Conservation (phyloP, 495 filamentous ascomycete genomes). For the Hypoxylon cercidicola region DNA sequence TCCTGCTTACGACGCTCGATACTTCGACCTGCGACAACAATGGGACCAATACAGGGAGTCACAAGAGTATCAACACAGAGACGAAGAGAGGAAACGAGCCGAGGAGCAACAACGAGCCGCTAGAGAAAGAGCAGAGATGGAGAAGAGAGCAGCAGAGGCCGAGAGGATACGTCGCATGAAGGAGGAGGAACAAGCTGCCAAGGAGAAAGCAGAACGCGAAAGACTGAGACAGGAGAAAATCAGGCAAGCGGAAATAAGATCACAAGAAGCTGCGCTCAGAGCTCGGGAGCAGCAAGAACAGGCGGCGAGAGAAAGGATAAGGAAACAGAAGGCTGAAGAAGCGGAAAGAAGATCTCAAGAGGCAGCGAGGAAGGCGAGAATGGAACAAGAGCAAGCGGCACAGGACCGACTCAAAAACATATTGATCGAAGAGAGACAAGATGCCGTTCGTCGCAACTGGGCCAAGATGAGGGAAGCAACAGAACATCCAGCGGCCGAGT, state of each 20-base stretch:
- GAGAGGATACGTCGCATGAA: constrained; percentile 13
- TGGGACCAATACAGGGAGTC: constrained; percentile 16
- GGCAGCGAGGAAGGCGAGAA: constrained; percentile 14
- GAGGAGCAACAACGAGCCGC: constrained; percentile 19
- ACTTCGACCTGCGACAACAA: constrained; percentile 20
- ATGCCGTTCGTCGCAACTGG: constrained; percentile 23
- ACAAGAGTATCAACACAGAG: neutral
- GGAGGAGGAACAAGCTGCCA: constrained; percentile 20
- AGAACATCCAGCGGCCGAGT: constrained; percentile 5
- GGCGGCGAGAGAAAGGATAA: constrained; percentile 27
- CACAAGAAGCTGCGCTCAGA: constrained; percentile 26
- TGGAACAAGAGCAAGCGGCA: constrained; percentile 33
- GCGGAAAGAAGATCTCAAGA: constrained; percentile 34
- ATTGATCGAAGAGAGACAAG: constrained; percentile 29
- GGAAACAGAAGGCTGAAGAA: constrained; percentile 16
- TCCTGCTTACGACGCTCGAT: constrained; percentile 12
- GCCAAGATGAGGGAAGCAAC: constrained; percentile 27
- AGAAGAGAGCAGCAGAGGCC: constrained; percentile 21
- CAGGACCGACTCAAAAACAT: constrained; percentile 22
- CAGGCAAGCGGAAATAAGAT: constrained; percentile 28
- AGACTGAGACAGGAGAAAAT: constrained; percentile 16
- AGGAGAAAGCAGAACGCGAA: constrained; percentile 20
- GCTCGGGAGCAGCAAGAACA: constrained; percentile 31
- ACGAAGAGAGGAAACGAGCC: constrained; percentile 14
- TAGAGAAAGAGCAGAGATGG: constrained; percentile 13